A percentile compares a stretch with the other conserved stretches of the same genome.
Conservation (phyloP, 306 rosid species). For the Mucuna pruriens region DNA sequence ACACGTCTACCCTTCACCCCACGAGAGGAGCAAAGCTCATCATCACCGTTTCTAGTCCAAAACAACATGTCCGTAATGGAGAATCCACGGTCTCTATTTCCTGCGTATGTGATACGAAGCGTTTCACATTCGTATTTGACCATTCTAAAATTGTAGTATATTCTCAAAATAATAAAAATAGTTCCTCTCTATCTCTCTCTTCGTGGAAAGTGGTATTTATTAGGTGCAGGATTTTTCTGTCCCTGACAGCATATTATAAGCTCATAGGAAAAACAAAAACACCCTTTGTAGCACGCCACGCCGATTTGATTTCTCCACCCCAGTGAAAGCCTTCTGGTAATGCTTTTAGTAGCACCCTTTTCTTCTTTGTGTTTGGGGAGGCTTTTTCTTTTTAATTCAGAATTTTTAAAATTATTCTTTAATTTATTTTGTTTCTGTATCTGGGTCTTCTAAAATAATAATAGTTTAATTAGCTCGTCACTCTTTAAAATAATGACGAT, state of each 20-base stretch:
- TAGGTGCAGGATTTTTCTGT: conserved; percentile 31
- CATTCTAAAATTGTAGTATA: neutral
- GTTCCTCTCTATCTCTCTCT: conserved; percentile 2
- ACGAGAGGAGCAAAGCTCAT: conserved; percentile 22
- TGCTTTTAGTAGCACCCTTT: conserved; percentile 14
- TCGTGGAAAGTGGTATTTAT: conserved; percentile 24
- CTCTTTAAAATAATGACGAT: conserved; percentile 39
- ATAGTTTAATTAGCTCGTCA: conserved; percentile 35
- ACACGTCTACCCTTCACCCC: conserved; percentile 13
- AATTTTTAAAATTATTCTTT: neutral
- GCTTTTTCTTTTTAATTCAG: neutral
- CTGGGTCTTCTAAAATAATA: conserved; percentile 32
- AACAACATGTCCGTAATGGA: neutral
- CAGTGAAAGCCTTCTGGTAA: conserved; percentile 42
- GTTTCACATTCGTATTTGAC: conserved; percentile 38
- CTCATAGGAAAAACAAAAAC: conserved; percentile 22
- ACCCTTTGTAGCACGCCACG: conserved; percentile 24
- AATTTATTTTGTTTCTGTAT: conserved; percentile 34
- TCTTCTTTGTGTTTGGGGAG: conserved; percentile 13
- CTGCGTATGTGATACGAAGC: conserved; percentile 45
- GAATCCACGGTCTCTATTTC: conserved; percentile 42
- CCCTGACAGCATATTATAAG: neutral
- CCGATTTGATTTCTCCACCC: conserved; percentile 26
- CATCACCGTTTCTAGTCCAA: conserved; percentile 9
- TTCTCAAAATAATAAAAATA: neutral